phyloP scores from a whole-genome alignment of 2,329 filamentous ascomycete genomes.

The Chlorencoelia australis region DNA sequence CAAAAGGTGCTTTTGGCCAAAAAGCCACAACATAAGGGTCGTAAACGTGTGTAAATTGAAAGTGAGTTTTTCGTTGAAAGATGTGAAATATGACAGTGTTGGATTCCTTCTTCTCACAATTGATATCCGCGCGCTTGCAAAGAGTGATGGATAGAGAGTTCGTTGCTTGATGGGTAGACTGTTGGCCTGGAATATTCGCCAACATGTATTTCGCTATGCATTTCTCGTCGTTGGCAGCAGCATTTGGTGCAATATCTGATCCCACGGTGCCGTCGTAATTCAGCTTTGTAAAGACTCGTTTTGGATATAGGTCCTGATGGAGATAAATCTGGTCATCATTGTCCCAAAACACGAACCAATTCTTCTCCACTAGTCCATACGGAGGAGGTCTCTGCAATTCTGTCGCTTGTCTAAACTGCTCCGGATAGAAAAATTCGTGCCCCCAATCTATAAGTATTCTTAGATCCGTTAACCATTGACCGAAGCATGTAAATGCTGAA shows the following conservation, averaged over 20 bases:
- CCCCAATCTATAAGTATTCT: constrained; percentile 37
- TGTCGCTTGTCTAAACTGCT: constrained; percentile 28
- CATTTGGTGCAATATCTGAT: constrained; percentile 34
- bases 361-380: constrained; percentile 43
- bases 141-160: constrained; percentile 47
- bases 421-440: constrained; percentile 16
- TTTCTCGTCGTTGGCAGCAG: constrained; percentile 30
- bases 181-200: constrained; percentile 24
- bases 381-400: constrained; percentile 42
- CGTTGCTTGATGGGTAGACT: constrained; percentile 48
- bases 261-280: constrained; percentile 36
- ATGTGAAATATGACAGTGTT: constrained; percentile 47
- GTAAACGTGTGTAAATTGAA: constrained; percentile 39
- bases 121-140: constrained; percentile 37
- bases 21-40: constrained; percentile 47
- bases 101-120: constrained; percentile 31
- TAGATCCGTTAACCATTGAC: constrained; percentile 46
- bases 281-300: constrained; percentile 39
- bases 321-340: constrained; percentile 34
- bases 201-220: constrained; percentile 41
- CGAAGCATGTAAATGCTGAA: constrained; percentile 43
- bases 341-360: constrained; percentile 55
- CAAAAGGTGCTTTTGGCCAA: constrained; percentile 37
- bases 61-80: constrained; percentile 44
- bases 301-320: constrained; percentile 43